Evolutionary conservation across 2,329 filamentous ascomycete species (phyloP).

Genomic region (Talaromyces sp.): DNA sequence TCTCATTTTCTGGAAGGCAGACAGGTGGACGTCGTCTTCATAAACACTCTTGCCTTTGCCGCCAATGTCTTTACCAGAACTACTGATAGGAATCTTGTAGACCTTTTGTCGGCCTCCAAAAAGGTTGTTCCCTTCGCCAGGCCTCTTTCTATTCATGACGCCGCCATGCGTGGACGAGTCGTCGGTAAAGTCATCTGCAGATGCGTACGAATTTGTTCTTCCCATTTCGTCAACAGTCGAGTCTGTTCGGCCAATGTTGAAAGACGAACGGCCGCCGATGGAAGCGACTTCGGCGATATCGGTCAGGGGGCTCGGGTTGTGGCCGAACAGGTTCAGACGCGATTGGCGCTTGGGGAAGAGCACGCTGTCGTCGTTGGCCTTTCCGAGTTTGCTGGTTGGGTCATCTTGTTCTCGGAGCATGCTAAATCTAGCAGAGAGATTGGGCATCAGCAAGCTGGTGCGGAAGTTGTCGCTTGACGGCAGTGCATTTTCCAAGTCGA

Average conservation of each 20-base stretch:
- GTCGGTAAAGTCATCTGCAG: conserved; percentile 56
- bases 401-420: conserved; percentile 96
- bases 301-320: conserved; percentile 55
- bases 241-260: conserved; percentile 57
- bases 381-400: conserved; percentile 80
- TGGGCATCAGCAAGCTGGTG: conserved; percentile 93
- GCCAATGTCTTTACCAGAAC: conserved; percentile 25
- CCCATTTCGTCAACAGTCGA: conserved; percentile 50
- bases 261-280: conserved; percentile 60
- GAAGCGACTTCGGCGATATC: conserved; percentile 93
- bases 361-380: conserved; percentile 93
- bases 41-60: conserved; percentile 70
- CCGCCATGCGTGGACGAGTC: conserved; percentile 62
- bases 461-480: conserved; percentile 86
- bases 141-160: conserved; percentile 79
- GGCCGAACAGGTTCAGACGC: conserved; percentile 67
- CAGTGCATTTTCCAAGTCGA: conserved; percentile 66
- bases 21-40: conserved; percentile 78
- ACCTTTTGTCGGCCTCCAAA: conserved; percentile 96
- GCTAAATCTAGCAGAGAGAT: conserved; percentile 89
- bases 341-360: conserved; percentile 78
- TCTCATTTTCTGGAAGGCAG: conserved; percentile 75
- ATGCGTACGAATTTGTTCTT: conserved; percentile 61
- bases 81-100: conserved; percentile 69
- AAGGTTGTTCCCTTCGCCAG: conserved; percentile 82